These are phyloP conservation scores for Samsoniella hepiali DNA, from an alignment of 2,329 filamentous ascomycete species.

Conservation along the genomic window DNA sequence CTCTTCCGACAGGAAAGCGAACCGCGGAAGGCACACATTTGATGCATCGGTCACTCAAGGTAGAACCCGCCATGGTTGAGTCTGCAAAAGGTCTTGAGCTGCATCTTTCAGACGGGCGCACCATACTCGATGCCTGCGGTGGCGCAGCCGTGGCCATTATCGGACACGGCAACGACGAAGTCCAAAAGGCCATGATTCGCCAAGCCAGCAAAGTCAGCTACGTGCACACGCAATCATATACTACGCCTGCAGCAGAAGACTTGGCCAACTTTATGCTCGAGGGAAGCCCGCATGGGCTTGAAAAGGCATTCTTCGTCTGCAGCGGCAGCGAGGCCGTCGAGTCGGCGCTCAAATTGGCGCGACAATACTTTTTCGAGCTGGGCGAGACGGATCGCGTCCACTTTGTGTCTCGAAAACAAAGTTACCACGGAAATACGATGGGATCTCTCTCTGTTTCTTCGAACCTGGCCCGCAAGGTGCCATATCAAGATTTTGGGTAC, in stretches of 20 bases:
- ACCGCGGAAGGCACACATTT: constrained; percentile 23
- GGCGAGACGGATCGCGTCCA: constrained; percentile 35
- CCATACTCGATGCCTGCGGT: constrained; percentile 35
- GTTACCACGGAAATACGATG: constrained; percentile 50
- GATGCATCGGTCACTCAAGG: constrained; percentile 34
- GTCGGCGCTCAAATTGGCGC: constrained; percentile 45
- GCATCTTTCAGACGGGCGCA: constrained; percentile 31
- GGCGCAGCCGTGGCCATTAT: constrained; percentile 55
- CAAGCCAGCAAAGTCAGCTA: constrained; percentile 46
- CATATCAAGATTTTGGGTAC: constrained; percentile 28
- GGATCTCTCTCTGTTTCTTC: constrained; percentile 41
- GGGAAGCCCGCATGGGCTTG: constrained; percentile 23
- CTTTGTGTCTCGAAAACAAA: constrained; percentile 43
- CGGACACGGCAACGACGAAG: constrained; percentile 56
- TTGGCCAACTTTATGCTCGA: constrained; percentile 29
- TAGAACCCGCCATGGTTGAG: constrained; percentile 35
- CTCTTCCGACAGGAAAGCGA: neutral
- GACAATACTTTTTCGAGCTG: constrained; percentile 45
- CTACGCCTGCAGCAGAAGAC: constrained; percentile 27
- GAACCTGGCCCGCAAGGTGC: constrained; percentile 26
- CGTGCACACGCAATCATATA: constrained; percentile 28
- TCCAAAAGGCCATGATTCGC: constrained; percentile 51
- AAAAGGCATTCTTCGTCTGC: constrained; percentile 27
- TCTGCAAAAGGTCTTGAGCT: constrained; percentile 41
- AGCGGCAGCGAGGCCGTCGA: constrained; percentile 40